These are phyloP conservation scores for Camelina hispida DNA, from an alignment of 345 rosid species.

Conservation along the genomic window DNA sequence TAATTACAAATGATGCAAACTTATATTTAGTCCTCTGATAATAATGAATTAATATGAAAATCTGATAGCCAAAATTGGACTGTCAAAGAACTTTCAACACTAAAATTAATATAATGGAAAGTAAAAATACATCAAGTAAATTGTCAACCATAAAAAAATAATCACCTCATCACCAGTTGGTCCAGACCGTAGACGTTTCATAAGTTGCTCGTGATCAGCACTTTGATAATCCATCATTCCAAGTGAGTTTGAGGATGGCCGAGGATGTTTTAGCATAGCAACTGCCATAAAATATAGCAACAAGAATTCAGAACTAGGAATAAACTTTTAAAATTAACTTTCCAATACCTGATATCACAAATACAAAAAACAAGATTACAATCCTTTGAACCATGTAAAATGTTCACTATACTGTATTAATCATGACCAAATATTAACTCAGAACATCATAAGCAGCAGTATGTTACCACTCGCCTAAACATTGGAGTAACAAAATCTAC, in stretches of 20 bases:
- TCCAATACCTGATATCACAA: not conserved
- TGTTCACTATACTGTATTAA: not conserved
- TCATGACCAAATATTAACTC: conserved; percentile 4
- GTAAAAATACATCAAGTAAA: not conserved
- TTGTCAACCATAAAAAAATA: not conserved
- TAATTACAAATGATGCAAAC: conserved; percentile 3
- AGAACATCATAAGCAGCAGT: conserved; percentile 63
- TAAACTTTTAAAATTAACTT: not conserved
- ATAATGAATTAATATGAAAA: not conserved
- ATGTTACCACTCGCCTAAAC: conserved; percentile 56
- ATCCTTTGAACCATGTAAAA: conserved; percentile 6
- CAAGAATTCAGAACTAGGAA: conserved; percentile 1
- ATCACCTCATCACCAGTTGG: conserved; percentile 53
- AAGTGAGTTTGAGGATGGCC: conserved; percentile 67
- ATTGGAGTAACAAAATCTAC: conserved; percentile 25
- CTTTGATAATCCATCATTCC: conserved; percentile 81
- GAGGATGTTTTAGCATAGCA: conserved; percentile 74
- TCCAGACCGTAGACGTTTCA: conserved; percentile 81
- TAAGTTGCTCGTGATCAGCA: conserved; percentile 80
- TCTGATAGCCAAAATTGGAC: conserved; percentile 4
- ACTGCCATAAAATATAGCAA: conserved; percentile 47
- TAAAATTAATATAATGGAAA: not conserved
- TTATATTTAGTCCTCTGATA: conserved; percentile 6
- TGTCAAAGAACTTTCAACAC: not conserved
- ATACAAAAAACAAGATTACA: not conserved